Conservation (phyloP, 805 yeast species). For the Nakazawaea holstii region DNA sequence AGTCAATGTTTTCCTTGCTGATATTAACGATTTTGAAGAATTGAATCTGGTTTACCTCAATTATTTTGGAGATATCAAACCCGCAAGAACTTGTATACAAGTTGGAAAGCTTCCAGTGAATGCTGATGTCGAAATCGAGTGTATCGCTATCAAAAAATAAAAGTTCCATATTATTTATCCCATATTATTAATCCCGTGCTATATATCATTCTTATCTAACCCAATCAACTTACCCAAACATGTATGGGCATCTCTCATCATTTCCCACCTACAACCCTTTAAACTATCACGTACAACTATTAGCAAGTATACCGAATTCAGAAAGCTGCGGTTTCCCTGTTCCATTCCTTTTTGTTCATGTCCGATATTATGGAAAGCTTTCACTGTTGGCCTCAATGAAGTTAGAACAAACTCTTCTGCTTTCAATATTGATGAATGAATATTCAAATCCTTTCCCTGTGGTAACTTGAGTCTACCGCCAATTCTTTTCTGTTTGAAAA, state of each 20-base stretch:
- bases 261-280: slow-evolving; percentile 20
- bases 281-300: slow-evolving; percentile 15
- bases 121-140: slow-evolving; percentile 40
- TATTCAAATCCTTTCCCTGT: slow-evolving; percentile 4
- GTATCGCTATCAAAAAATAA: slow-evolving; percentile 32
- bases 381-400: background rate
- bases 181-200: background rate
- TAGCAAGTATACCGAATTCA: slow-evolving; percentile 12
- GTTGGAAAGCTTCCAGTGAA: slow-evolving; percentile 44
- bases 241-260: slow-evolving; percentile 17
- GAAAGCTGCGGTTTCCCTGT: background rate
- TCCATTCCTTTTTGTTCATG: too few relatives aligned
- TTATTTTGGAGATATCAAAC: slow-evolving; percentile 39
- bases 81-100: slow-evolving; percentile 46
- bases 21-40: slow-evolving; percentile 39
- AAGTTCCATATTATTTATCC: too few relatives aligned
- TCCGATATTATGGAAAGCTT: slow-evolving; percentile 8
- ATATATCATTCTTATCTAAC: background rate
- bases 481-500: slow-evolving; percentile 8
- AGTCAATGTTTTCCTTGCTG: slow-evolving; percentile 40
- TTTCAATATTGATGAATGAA: background rate
- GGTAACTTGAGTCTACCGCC: background rate
- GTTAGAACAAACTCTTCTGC: slow-evolving; percentile 11
- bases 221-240: slow-evolving; percentile 16
- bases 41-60: slow-evolving; percentile 39